Base-by-base conservation (phyloP, 2,329 filamentous ascomycete species). In the Claviceps pazoutovae region DNA sequence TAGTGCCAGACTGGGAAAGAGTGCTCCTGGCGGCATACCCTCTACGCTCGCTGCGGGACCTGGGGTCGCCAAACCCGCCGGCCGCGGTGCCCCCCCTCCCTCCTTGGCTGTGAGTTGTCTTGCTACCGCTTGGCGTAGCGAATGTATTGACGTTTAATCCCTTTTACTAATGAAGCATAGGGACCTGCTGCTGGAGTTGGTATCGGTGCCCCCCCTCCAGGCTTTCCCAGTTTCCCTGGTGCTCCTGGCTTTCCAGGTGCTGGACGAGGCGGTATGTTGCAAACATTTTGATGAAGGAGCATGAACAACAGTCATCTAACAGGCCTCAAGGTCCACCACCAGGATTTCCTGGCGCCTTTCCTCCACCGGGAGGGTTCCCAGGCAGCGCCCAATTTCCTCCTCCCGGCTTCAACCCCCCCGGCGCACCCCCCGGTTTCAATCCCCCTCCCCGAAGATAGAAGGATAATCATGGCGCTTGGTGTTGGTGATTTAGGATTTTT, bases 21-120 rank as follows among this genome's bases (percentile, higher is more conserved):
- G 78, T 58, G 81, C 81, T 34, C 76, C 84, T 36, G 80, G 83
- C 54, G 84, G 83, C 53, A 75, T 79, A 38, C 73, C 85, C 43
- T 80, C 85, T 50, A 81, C 85, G 39, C 75, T 96, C 59, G 77
- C 84, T 55, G 80, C 88, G 59, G 93, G 93, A 48, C 87, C 90
- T 56, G 93, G 93, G 62, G 88, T 97, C 59, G 85, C 88, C 57
- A 84, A 89, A 65, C 89, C 93, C 60, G 90, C 90, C 62, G 93
- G 93, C 60, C 81, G 93, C 68, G 93, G 93, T 58, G 73, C 78
- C 55, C 66, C 88, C 36, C 79, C 91, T 61, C 66, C 68, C 23
- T 89, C 90, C 51, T 76, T 97, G 57, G 88, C 88, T 61, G 90
- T 81, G 71, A 58, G 75, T 48, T 16, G 17, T 23, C 14, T 38